A percentile compares a stretch with the other conserved stretches of the same genome.
Conservation (phyloP, 139 green algal genomes). For the Picocystis salinarum region DNA sequence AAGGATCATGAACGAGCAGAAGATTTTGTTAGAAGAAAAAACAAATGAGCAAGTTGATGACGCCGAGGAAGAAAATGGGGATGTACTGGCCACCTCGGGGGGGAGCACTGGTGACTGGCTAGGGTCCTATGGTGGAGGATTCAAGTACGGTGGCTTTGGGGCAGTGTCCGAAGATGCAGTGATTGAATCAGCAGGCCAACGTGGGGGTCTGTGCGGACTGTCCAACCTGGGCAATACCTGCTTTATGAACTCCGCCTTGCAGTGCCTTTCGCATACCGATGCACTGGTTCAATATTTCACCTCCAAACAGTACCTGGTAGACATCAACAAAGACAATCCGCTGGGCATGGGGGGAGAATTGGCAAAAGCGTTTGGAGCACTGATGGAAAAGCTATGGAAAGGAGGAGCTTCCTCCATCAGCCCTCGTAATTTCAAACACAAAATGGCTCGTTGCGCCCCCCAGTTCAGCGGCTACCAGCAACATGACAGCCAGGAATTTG, state of each 20-base stretch:
- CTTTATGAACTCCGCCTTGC: slow-evolving; percentile 85
- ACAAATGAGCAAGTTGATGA: no score
- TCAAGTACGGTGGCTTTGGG: no score
- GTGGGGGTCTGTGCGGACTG: slow-evolving; percentile 41
- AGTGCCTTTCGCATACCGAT: slow-evolving; percentile 75
- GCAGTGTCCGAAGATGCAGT: no score
- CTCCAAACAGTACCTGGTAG: slow-evolving; percentile 27
- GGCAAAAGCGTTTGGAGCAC: slow-evolving; percentile 55
- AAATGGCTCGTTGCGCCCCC: slow-evolving; percentile 62
- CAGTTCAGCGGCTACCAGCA: slow-evolving; percentile 86
- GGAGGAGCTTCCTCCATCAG: slow-evolving; percentile 20
- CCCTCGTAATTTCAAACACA: slow-evolving; percentile 58
- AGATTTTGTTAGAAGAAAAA: slow-evolving; percentile 22
- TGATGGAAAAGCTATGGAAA: slow-evolving; percentile 73
- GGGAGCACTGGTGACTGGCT: no score
- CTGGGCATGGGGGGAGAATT: slow-evolving; percentile 78
- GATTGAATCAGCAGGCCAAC: not conserved
- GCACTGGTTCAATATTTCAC: slow-evolving; percentile 58
- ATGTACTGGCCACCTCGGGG: no score
- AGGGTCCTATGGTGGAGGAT: no score
- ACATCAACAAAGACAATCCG: slow-evolving; percentile 73
- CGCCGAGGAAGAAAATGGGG: no score
- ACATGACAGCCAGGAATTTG: slow-evolving; percentile 77
- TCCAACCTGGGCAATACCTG: slow-evolving; percentile 82
- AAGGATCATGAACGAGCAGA: slow-evolving; percentile 11